Percentiles rank a stretch among this genome's conserved stretches.
These are phyloP conservation scores for Astragalus glycyphyllos DNA, from an alignment of 306 rosid species.

Conservation along the genomic window DNA sequence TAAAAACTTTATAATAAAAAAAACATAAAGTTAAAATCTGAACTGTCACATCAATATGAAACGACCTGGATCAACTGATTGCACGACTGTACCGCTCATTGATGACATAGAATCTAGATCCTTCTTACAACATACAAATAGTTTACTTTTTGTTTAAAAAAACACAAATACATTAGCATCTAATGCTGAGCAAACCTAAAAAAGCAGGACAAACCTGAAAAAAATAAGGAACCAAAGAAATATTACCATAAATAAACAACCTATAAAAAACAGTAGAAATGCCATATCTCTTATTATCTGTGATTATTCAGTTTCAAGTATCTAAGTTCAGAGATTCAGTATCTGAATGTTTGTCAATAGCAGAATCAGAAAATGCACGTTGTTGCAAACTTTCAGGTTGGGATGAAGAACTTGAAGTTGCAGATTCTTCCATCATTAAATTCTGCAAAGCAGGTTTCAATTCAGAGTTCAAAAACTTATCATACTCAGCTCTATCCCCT, in stretches of 20 bases:
- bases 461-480: conserved; percentile 52
- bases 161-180: conserved; percentile 32
- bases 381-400: not conserved
- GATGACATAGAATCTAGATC: too few species aligned
- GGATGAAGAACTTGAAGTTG: conserved; percentile 29
- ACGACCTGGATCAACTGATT: too few species aligned
- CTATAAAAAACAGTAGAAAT: conserved; percentile 8
- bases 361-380: conserved; percentile 43
- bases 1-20: too few species aligned
- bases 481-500: conserved; percentile 61
- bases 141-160: too few species aligned
- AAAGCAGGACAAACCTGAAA: conserved; percentile 17
- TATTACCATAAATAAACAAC: conserved; percentile 43
- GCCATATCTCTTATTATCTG: conserved; percentile 3
- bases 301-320: conserved; percentile 7
- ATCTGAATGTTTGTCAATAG: conserved; percentile 40
- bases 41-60: too few species aligned
- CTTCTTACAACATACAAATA: conserved; percentile 33
- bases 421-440: conserved; percentile 48
- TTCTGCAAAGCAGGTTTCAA: conserved; percentile 61
- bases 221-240: conserved; percentile 5
- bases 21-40: too few species aligned
- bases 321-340: conserved; percentile 35
- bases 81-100: too few species aligned
- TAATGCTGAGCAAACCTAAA: conserved; percentile 43